Conservation (phyloP, 169 alveolate species). For the Sarcocystis neurona region DNA sequence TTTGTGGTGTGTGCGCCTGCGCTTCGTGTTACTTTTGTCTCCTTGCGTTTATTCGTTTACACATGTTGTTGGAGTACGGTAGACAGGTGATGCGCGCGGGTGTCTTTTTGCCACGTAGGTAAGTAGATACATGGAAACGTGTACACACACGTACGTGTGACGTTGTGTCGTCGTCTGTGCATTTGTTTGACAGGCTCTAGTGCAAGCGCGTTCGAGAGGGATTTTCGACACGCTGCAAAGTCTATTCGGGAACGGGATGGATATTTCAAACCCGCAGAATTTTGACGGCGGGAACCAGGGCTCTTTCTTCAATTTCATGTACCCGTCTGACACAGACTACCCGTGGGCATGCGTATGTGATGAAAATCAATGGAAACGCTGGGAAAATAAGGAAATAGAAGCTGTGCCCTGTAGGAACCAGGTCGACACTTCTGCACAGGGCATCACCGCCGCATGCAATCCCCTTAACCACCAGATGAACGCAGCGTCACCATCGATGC, state of each 20-base stretch:
- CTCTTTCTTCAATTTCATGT: constrained; percentile 57
- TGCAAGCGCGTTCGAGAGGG: background rate
- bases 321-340: constrained; percentile 52
- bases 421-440: constrained; percentile 53
- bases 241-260: constrained; percentile 20
- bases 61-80: no score
- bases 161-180: no score
- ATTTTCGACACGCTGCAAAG: background rate
- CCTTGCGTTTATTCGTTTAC: no score
- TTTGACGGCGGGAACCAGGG: constrained; percentile 66
- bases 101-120: no score
- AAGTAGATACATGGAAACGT: no score
- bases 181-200: no score
- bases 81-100: no score
- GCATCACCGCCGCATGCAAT: constrained; percentile 46
- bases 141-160: no score
- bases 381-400: constrained; percentile 31
- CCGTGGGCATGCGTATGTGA: constrained; percentile 68
- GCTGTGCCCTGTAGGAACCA: constrained; percentile 61
- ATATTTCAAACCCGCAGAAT: constrained; percentile 46
- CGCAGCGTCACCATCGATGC: no score
- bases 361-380: constrained; percentile 34
- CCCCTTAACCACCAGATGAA: constrained; percentile 45
- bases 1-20: no score
- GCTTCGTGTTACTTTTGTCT: no score